Base-by-base conservation (phyloP, 805 yeast species). In the Pichia pseudocactophila region DNA sequence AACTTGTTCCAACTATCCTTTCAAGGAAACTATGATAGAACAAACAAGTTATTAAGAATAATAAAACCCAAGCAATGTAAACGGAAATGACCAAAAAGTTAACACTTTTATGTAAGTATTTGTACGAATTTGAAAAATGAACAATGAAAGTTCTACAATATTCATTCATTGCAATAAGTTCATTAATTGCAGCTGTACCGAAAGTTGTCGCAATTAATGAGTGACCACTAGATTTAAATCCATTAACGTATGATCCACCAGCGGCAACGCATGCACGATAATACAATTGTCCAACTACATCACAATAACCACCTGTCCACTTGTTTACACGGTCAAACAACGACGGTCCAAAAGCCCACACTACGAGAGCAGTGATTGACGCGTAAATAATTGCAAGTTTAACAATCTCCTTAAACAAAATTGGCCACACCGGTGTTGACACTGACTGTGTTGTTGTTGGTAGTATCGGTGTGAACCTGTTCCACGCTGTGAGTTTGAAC, bases 11-110 rank as follows among this genome's bases (percentile, higher is more conserved):
- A 7, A 64, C 61, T 8, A 70, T 42, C 44, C 73, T 71, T 50
- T 74, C 80, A 2, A 57, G 39, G 7, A 66, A 37, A 4, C 77
- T 70, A 50, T 74, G 80, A 54, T 69, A 74, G 50, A 72, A 74
- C 17, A 73, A 48, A 30, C 70, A 60, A 6, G 80, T 74, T 20
- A 72, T 58, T 7, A 60, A 41, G 46, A 62, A 69, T 56, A 70
- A 58, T 3, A 57, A 43, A 45, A 57, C 52, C 77, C 76, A 73
- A 12, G 34, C 38, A 2, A 32, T 3, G 12, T 27, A 38, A 13
- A 44, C 7, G 9, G 12, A 20, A 2, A n/a, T 12, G 9, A 39
- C 26, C 10, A 34, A 11, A 7, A 28, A 7, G 11, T 28, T 28
- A 11, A 28, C 15, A 11, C 6, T 4, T 5, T 28, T 28, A 28